Conservation (phyloP, 768 basidiomycete species). For the Termitomyces sp. region DNA sequence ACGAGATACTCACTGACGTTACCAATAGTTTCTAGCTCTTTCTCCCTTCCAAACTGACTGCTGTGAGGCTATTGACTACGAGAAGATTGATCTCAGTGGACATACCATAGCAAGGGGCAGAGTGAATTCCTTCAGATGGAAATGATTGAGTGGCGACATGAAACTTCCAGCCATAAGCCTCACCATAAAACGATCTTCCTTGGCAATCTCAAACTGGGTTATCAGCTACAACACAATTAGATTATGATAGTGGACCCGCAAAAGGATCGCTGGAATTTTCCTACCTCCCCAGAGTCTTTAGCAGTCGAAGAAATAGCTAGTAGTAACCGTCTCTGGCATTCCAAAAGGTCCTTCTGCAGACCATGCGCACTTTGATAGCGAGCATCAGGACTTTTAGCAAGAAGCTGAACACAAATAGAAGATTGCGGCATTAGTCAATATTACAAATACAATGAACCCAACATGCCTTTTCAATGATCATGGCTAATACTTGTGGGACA, state of each 20-base stretch:
- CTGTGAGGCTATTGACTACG: background rate
- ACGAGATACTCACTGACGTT: conserved; percentile 48
- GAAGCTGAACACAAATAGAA: conserved; percentile 32
- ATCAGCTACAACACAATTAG: conserved; percentile 42
- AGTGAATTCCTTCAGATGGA: conserved; percentile 50
- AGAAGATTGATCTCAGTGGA: background rate
- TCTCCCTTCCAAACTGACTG: conserved; percentile 63
- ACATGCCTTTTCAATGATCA: conserved; percentile 61
- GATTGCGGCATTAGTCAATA: conserved; percentile 4
- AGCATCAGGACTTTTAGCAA: conserved; percentile 61
- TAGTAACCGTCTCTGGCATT: conserved; percentile 61
- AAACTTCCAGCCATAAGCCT: conserved; percentile 6
- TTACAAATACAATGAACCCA: background rate
- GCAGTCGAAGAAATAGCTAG: conserved; percentile 51
- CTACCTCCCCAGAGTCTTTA: conserved; percentile 52
- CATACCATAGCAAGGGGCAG: conserved; percentile 60
- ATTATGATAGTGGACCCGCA: background rate
- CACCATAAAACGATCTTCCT: conserved; percentile 61
- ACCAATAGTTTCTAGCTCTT: conserved; percentile 61
- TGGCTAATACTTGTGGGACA: conserved; percentile 63
- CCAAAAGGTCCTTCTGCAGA: conserved; percentile 58
- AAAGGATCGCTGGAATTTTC: background rate
- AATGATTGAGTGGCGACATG: background rate
- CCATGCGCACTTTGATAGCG: conserved; percentile 73
- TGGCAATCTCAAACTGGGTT: conserved; percentile 59